Base-by-base conservation (phyloP, 1,139 yeast species). In the Debaryomyces psychrophilus region DNA sequence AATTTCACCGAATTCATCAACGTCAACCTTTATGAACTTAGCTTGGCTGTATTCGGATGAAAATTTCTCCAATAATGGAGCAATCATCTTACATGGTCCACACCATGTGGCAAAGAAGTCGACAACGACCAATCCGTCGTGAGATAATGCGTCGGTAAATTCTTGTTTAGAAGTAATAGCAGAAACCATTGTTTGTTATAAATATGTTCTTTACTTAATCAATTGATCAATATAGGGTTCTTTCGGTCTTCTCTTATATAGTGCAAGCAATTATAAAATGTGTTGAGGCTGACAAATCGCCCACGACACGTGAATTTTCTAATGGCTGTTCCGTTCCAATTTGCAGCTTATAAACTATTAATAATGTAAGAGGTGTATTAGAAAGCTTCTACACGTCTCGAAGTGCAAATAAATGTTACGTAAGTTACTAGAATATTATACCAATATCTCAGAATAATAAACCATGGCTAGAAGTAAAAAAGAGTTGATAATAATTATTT, bases 61-160 rank as follows among this genome's bases (percentile, higher is more conserved):
- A 53, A 87, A 79, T 65, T 86, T 83, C 54, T 86, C 89, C 57
- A 89, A 70, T 55, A 83, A 67, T 49, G 97, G 97, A 28, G 92
- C 81, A 67, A 90, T 83, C 61, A 87, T 87, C 67, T 86, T 87
- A 73, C 97, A 90, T 37, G 97, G 97, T 46, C 93, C 96, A 71
- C 97, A 90, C 97, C 97, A 90, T 44, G 86, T 81, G 44, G 96
- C 97, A 61, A 79, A 85, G 67, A 88, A 90, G 67, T 90, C 96
- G 51, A 89, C 86, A 31, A 88, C 95, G 55, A 88, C 82, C 65
- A 85, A 69, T 50, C 85, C 79, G 53, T 73, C 70, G 63, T 75
- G 65, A 46, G 70, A 56, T 58, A 86, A 75, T 54, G 83, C 85
- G 49, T 75, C 70, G 44, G 78, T 69, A 76, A 87, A 88, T 65